Percentiles rank a stretch among this genome's conserved stretches.
These are phyloP conservation scores for Jatropha curcas DNA, from an alignment of 345 rosid species.

Conservation along the genomic window DNA sequence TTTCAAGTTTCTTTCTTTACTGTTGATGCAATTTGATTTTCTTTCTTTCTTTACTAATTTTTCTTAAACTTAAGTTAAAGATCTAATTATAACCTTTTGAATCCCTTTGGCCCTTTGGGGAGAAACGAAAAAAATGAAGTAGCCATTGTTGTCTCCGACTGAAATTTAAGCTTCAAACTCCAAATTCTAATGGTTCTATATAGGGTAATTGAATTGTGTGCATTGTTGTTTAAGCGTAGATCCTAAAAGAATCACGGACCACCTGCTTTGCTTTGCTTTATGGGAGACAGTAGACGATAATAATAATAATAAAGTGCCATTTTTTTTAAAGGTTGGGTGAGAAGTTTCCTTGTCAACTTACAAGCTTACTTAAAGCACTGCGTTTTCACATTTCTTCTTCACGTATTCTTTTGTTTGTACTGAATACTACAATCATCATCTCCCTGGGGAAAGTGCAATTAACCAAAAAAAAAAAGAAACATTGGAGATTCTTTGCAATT, in stretches of 20 bases:
- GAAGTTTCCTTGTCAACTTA: conserved; percentile 41
- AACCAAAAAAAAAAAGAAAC: neutral
- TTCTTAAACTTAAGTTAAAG: neutral
- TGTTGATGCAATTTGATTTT: conserved; percentile 4
- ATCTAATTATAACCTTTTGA: neutral
- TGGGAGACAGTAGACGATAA: neutral
- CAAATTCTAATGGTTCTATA: neutral
- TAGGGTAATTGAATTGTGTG: conserved; percentile 4
- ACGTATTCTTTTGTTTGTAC: neutral
- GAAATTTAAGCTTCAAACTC: neutral
- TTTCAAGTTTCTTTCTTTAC: conserved; percentile 7
- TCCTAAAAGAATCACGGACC: conserved; percentile 38
- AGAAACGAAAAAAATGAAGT: conserved; percentile 10
- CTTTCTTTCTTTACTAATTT: too few relatives aligned
- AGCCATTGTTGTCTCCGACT: neutral
- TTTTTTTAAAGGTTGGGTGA: conserved; percentile 25
- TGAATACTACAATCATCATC: neutral
- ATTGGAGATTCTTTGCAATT: neutral
- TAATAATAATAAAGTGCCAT: conserved; percentile 13
- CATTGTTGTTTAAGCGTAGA: conserved; percentile 12
- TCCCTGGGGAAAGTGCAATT: neutral
- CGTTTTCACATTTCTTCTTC: conserved; percentile 1
- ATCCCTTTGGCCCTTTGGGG: too few relatives aligned
- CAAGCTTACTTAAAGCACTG: conserved; percentile 25
- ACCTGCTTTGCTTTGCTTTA: conserved; percentile 42